A percentile compares a stretch with the other conserved stretches of the same genome.
phyloP scores from a whole-genome alignment of 2,329 filamentous ascomycete genomes.

The Arachnopeziza araneosa region DNA sequence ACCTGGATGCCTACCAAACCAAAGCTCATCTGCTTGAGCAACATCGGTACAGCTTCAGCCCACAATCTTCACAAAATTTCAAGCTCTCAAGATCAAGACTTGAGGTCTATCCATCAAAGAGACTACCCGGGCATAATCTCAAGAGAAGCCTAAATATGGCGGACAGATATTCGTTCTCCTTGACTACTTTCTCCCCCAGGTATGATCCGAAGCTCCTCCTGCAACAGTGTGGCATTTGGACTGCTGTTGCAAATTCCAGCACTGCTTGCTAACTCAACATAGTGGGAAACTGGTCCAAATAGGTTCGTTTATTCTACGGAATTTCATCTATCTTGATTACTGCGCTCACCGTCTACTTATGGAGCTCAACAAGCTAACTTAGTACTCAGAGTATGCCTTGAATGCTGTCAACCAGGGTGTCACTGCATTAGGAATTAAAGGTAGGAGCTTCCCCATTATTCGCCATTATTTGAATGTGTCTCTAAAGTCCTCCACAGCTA shows the following conservation, averaged over 20 bases:
- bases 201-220: constrained; percentile 41
- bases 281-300: constrained; percentile 99
- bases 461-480: background rate
- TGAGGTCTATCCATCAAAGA: background rate
- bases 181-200: constrained; percentile 99
- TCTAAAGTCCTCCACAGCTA: constrained; percentile 52
- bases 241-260: background rate
- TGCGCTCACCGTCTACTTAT: background rate
- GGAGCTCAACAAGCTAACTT: constrained; percentile 11
- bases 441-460: constrained; percentile 40
- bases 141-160: constrained; percentile 60
- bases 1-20: too few species aligned
- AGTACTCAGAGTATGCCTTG: constrained; percentile 81
- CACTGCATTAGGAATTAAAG: constrained; percentile 97
- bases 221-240: background rate
- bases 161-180: constrained; percentile 97
- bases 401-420: constrained; percentile 99
- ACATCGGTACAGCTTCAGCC: constrained; percentile 19
- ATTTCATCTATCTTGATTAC: constrained; percentile 3
- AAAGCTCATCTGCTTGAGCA: constrained; percentile 9
- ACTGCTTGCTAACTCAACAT: constrained; percentile 8
- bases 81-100: constrained; percentile 4
- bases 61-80: constrained; percentile 7
- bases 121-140: background rate
- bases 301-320: constrained; percentile 47